Percentiles rank a stretch among this genome's conserved stretches.
phyloP scores from a whole-genome alignment of 371 early-diverging fungal species.

The Rhizopus arrhizus region DNA sequence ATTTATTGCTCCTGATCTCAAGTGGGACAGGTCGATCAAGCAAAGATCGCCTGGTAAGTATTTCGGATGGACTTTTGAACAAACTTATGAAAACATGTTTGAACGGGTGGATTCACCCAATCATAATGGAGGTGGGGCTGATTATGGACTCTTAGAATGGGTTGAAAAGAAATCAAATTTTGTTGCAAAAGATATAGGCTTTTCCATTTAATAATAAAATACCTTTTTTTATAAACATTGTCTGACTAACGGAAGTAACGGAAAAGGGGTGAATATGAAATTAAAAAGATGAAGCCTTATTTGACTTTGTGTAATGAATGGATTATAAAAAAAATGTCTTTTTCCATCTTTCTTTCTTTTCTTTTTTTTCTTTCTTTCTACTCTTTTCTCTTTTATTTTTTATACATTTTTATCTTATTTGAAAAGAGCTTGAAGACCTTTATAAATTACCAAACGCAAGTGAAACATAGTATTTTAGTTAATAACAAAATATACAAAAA shows the following conservation, averaged over 20 bases:
- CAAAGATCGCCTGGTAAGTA: slow-evolving; percentile 58
- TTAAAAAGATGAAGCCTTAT: background rate
- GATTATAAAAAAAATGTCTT: background rate
- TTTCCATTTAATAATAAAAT: slow-evolving; percentile 29
- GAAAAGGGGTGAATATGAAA: background rate
- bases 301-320: too few species aligned
- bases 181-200: slow-evolving; percentile 41
- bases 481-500: background rate
- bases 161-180: slow-evolving; percentile 24
- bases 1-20: slow-evolving; percentile 51
- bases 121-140: slow-evolving; percentile 48
- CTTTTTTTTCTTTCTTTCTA: background rate
- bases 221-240: background rate
- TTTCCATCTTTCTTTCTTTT: background rate
- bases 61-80: slow-evolving; percentile 48
- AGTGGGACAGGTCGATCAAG: slow-evolving; percentile 56
- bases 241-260: background rate
- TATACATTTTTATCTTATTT: background rate
- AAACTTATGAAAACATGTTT: slow-evolving; percentile 44
- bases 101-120: slow-evolving; percentile 29
- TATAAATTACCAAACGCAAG: too few species aligned
- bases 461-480: too few species aligned
- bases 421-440: background rate
- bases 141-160: slow-evolving; percentile 54
- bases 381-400: background rate